A percentile compares a stretch with the other conserved stretches of the same genome.
phyloP scores from a whole-genome alignment of 176 grass and related monocot species.

The Avena insularis region DNA sequence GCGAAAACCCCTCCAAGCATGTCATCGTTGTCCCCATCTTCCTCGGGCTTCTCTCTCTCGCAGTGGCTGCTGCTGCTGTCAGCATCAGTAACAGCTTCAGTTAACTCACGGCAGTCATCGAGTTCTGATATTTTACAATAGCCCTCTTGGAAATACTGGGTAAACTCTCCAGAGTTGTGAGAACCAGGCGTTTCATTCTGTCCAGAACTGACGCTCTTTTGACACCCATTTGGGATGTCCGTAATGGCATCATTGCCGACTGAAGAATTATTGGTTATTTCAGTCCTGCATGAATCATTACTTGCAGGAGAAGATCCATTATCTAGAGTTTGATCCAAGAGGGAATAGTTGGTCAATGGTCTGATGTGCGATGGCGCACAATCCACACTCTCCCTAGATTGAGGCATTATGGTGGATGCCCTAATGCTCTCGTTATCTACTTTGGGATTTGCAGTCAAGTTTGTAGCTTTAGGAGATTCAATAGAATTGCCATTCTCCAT shows the following conservation, averaged over 20 bases:
- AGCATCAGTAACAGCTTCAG: slow-evolving; percentile 99
- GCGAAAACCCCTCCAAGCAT: slow-evolving; percentile 96
- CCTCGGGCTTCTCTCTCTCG: slow-evolving; percentile 98
- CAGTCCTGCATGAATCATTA: slow-evolving; percentile 34
- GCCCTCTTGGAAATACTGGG: slow-evolving; percentile 98
- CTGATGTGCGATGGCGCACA: slow-evolving; percentile 25
- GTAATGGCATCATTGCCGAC: slow-evolving; percentile 43
- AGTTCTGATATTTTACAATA: slow-evolving; percentile 99
- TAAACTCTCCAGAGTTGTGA: slow-evolving; percentile 76
- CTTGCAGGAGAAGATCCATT: slow-evolving; percentile 48
- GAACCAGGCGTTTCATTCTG: slow-evolving; percentile 64
- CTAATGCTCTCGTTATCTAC: slow-evolving; percentile 38
- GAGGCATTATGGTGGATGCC: slow-evolving; percentile 28
- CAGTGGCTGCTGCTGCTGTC: slow-evolving; percentile 99
- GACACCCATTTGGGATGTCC: slow-evolving; percentile 51
- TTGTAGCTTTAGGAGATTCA: slow-evolving; percentile 49
- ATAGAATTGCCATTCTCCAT: slow-evolving; percentile 39
- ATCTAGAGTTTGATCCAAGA: slow-evolving; percentile 60
- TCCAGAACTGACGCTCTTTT: slow-evolving; percentile 50
- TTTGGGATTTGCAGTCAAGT: slow-evolving; percentile 40
- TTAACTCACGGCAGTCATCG: slow-evolving; percentile 99
- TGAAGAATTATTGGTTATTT: slow-evolving; percentile 48
- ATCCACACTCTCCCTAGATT: slow-evolving; percentile 20
- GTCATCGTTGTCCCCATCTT: slow-evolving; percentile 97
- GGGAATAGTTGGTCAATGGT: slow-evolving; percentile 48